A percentile compares a stretch with the other conserved stretches of the same genome.
Evolutionary conservation across 371 early-diverging fungal species (phyloP).

Genomic region (Syncephalastrum monosporum): DNA sequence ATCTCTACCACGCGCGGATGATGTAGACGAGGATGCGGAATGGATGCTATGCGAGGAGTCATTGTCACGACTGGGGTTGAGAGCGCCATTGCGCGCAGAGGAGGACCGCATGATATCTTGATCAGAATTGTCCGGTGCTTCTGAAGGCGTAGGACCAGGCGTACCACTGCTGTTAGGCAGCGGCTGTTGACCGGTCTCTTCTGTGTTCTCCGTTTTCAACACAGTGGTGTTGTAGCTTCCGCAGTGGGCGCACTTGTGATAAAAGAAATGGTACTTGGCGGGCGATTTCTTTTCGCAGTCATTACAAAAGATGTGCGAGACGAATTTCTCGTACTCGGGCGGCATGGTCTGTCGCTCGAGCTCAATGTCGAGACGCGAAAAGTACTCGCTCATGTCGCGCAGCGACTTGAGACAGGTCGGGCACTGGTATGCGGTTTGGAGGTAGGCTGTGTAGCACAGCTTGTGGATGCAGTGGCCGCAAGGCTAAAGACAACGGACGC

Average conservation of each 20-base stretch:
- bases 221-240: slow-evolving; percentile 92
- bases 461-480: slow-evolving; percentile 97
- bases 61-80: neutral
- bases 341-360: slow-evolving; percentile 89
- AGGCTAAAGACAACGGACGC: slow-evolving; percentile 46
- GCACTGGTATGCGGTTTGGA: slow-evolving; percentile 91
- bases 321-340: slow-evolving; percentile 75
- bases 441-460: slow-evolving; percentile 80
- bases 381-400: slow-evolving; percentile 83
- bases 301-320: slow-evolving; percentile 86
- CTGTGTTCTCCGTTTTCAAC: slow-evolving; percentile 53
- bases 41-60: slow-evolving; percentile 1
- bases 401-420: slow-evolving; percentile 95
- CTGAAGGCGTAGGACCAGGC: neutral
- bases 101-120: slow-evolving; percentile 5
- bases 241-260: slow-evolving; percentile 92
- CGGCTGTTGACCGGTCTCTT: slow-evolving; percentile 7
- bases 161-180: neutral
- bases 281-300: slow-evolving; percentile 88
- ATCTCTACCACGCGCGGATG: too few relatives aligned
- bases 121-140: slow-evolving; percentile 5
- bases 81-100: slow-evolving; percentile 3
- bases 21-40: slow-evolving; percentile 1
- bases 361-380: slow-evolving; percentile 80
- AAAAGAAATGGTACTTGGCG: slow-evolving; percentile 90